Percentiles rank a stretch among this genome's conserved stretches.
Conservation (phyloP, 495 filamentous ascomycete species). For the Echria macrotheca region DNA sequence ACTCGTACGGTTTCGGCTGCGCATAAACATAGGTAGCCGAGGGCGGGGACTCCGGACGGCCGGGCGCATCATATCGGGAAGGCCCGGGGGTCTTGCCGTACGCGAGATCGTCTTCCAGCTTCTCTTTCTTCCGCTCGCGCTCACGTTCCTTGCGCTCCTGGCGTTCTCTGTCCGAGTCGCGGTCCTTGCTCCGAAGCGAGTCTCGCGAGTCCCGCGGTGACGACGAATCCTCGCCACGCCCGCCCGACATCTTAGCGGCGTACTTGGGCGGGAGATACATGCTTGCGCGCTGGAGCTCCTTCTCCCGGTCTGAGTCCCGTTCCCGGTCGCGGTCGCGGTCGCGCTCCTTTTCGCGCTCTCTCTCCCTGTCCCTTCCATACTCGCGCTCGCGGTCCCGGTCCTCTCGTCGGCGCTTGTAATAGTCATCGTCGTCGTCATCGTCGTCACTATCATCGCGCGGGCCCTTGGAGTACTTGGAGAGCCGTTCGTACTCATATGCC, state of each 20-base stretch:
- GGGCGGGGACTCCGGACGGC: slow-evolving; percentile 24
- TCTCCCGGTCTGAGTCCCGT: slow-evolving; percentile 17
- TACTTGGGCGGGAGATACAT: slow-evolving; percentile 25
- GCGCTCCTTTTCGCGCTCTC: slow-evolving; percentile 17
- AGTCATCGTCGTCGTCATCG: slow-evolving; percentile 19
- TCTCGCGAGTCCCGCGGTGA: slow-evolving; percentile 27
- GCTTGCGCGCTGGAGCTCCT: slow-evolving; percentile 8
- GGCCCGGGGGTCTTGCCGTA: slow-evolving; percentile 35
- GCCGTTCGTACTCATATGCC: slow-evolving; percentile 29
- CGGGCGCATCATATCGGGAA: slow-evolving; percentile 22
- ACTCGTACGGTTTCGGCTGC: slow-evolving; percentile 44
- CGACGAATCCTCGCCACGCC: slow-evolving; percentile 6
- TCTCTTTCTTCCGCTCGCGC: slow-evolving; percentile 31
- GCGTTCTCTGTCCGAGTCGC: slow-evolving; percentile 28
- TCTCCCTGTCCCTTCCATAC: slow-evolving; percentile 18
- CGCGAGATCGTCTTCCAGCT: slow-evolving; percentile 41
- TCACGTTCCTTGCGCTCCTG: slow-evolving; percentile 19
- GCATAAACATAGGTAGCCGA: slow-evolving; percentile 39
- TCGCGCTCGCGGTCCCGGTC: slow-evolving; percentile 16
- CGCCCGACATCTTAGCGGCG: slow-evolving; percentile 17
- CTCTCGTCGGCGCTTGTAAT: slow-evolving; percentile 15
- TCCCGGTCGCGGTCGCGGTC: slow-evolving; percentile 25
- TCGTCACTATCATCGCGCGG: neutral
- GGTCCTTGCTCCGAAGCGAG: slow-evolving; percentile 26
- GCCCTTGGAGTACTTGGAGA: slow-evolving; percentile 28